These are phyloP conservation scores for Bromus sterilis DNA, from an alignment of 176 grass and related monocot species.

Conservation along the genomic window DNA sequence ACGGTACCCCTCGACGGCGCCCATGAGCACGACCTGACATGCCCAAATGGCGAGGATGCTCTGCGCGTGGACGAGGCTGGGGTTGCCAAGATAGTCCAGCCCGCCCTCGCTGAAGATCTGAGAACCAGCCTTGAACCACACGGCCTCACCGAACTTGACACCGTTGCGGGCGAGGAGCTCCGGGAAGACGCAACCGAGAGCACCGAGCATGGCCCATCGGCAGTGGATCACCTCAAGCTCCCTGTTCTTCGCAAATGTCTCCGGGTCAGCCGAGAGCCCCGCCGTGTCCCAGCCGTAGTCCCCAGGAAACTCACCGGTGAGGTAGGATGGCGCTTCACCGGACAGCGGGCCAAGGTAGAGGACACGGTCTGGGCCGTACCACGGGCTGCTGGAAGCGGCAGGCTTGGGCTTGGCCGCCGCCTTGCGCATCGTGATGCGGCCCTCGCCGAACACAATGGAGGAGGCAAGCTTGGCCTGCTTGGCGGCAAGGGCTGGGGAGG, in stretches of 20 bases:
- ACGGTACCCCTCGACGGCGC: conserved; percentile 20
- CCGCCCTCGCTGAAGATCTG: conserved; percentile 36
- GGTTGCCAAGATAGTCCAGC: conserved; percentile 55
- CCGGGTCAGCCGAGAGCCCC: neutral
- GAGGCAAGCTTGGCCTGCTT: neutral
- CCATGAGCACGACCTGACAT: conserved; percentile 29
- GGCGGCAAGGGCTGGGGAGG: conserved; percentile 3
- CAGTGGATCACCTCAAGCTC: neutral
- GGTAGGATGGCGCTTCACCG: neutral
- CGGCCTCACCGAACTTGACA: neutral
- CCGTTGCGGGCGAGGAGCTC: neutral
- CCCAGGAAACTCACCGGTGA: neutral
- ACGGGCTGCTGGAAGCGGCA: neutral
- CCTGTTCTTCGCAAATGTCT: neutral
- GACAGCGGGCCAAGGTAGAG: neutral
- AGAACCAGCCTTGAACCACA: neutral
- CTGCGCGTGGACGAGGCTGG: conserved; percentile 51
- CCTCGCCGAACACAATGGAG: conserved; percentile 31
- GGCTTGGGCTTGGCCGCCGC: neutral
- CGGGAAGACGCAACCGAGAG: neutral
- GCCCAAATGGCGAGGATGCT: conserved; percentile 69
- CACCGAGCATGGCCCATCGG: neutral
- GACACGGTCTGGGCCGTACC: neutral
- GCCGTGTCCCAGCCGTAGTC: neutral
- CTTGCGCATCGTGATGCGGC: conserved; percentile 3